Percentiles rank a stretch among this genome's conserved stretches.
These are phyloP conservation scores for Kurtzmaniella cleridarum DNA, from an alignment of 805 yeast species.

Conservation along the genomic window DNA sequence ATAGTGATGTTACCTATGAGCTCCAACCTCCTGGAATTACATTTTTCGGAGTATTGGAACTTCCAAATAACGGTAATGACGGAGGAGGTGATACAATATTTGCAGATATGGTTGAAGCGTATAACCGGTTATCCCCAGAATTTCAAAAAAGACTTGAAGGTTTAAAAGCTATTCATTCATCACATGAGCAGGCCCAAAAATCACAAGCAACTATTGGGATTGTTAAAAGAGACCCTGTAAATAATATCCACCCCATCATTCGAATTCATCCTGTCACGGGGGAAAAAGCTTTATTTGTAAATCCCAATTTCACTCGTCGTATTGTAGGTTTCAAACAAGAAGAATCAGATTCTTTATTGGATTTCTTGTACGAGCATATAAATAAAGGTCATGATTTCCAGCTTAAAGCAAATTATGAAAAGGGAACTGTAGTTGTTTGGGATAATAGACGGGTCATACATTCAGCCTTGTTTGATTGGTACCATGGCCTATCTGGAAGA, in stretches of 20 bases:
- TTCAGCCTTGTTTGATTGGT: slow-evolving; percentile 33
- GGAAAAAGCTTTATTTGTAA: slow-evolving; percentile 30
- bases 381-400: slow-evolving; percentile 32
- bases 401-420: slow-evolving; percentile 32
- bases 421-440: slow-evolving; percentile 33
- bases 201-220: slow-evolving; percentile 21
- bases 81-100: slow-evolving; percentile 34
- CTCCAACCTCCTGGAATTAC: slow-evolving; percentile 38
- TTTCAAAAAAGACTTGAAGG: slow-evolving; percentile 30
- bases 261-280: slow-evolving; percentile 37
- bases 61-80: slow-evolving; percentile 27
- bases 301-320: slow-evolving; percentile 28
- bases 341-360: slow-evolving; percentile 29
- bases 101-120: slow-evolving; percentile 35
- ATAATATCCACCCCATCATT: slow-evolving; percentile 33
- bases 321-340: slow-evolving; percentile 34
- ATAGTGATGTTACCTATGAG: slow-evolving; percentile 35
- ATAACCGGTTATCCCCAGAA: slow-evolving; percentile 33
- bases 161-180: slow-evolving; percentile 31
- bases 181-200: slow-evolving; percentile 31
- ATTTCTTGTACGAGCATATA: slow-evolving; percentile 30
- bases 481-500: slow-evolving; percentile 19
- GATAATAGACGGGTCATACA: slow-evolving; percentile 35
- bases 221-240: slow-evolving; percentile 31
- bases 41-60: slow-evolving; percentile 31